Evolutionary conservation across 148 eudicot genomes (phyloP), one percentile per base, ranked within the genome.

Genomic region (Cornus florida): DNA sequence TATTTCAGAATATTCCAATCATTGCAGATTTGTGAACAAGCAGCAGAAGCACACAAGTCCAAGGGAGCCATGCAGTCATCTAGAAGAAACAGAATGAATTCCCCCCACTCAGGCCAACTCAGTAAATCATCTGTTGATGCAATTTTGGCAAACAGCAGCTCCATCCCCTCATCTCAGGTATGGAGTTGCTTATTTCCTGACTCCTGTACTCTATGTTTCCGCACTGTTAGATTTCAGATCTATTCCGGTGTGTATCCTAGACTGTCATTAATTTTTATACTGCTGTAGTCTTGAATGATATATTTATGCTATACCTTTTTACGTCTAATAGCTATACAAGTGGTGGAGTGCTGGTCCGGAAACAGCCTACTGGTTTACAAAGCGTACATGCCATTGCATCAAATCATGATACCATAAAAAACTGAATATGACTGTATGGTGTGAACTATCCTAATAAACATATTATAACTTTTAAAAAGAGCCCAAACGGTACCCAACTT

Each of bases 31-130:
- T 97, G 99, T 84, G 99, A 94, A 78, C 91, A 88, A 86, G 99
- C 99, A 75, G 95, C 98, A n/a, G 98, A 97, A 90, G 97, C 98
- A 81, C 95, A 97, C 89, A 97, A 91, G 82, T 94, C 99, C 75
- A 97, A 97, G 82, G 99, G 95, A 79, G 72, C 86, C 66, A 85
- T 86, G 68, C 86, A 86, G 78, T 89, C 90, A 72, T 90, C 94
- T 56, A 88, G 98, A 84, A 90, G 94, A 81, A 91, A 76, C 80
- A 88, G 95, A 83, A 80, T 79, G 43, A 87, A 86, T 83, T 82
- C 95, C 74, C 97, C 95, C 74, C 97, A 94, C 78, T 81, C 87
- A 78, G 75, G 84, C 72, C 97, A 93, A 82, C 80, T 74, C 71
- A 88, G 87, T 69, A 91, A 84, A 82, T 91, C 99, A 74, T 90